Evolutionary conservation across 106 monocot genomes (phyloP).

Genomic region (Xerophyta viscosa): DNA sequence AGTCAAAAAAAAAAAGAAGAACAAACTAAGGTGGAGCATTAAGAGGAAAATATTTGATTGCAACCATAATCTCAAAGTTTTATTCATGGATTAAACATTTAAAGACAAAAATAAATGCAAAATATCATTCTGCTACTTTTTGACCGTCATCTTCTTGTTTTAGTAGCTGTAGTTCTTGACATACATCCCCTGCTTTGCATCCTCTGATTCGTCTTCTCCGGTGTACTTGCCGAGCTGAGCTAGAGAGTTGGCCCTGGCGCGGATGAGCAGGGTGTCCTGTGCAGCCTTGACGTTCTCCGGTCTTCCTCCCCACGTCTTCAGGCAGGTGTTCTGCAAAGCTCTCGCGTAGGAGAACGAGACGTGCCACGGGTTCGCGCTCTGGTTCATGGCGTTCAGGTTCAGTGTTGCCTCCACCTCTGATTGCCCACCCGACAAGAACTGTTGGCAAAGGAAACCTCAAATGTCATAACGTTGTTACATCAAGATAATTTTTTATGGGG

Average conservation of each 20-base stretch:
- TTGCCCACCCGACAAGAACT: slow-evolving; percentile 80
- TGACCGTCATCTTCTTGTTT: too few species aligned
- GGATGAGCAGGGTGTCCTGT: slow-evolving; percentile 42
- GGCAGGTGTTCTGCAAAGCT: slow-evolving; percentile 75
- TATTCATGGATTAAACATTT: too few species aligned
- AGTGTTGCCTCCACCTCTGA: slow-evolving; percentile 77
- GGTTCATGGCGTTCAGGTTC: slow-evolving; percentile 85
- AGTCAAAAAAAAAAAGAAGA: too few species aligned
- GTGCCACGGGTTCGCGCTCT: slow-evolving; percentile 69
- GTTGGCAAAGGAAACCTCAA: not conserved
- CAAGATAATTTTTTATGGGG: not conserved
- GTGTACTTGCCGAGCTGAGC: slow-evolving; percentile 84
- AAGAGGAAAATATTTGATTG: too few species aligned
- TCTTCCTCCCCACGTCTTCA: slow-evolving; percentile 76
- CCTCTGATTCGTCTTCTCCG: slow-evolving; percentile 53
- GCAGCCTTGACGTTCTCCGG: slow-evolving; percentile 77
- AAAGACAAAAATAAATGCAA: too few species aligned
- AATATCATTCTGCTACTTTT: too few species aligned
- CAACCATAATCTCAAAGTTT: too few species aligned
- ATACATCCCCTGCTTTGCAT: slow-evolving; percentile 61
- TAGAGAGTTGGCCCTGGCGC: slow-evolving; percentile 65
- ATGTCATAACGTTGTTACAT: not conserved
- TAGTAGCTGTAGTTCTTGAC: slow-evolving; percentile 74
- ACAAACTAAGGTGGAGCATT: too few species aligned
- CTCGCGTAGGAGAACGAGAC: slow-evolving; percentile 80